Evolutionary conservation across 306 rosid genomes (phyloP).

Genomic region (Herpetospermum pedunculosum): DNA sequence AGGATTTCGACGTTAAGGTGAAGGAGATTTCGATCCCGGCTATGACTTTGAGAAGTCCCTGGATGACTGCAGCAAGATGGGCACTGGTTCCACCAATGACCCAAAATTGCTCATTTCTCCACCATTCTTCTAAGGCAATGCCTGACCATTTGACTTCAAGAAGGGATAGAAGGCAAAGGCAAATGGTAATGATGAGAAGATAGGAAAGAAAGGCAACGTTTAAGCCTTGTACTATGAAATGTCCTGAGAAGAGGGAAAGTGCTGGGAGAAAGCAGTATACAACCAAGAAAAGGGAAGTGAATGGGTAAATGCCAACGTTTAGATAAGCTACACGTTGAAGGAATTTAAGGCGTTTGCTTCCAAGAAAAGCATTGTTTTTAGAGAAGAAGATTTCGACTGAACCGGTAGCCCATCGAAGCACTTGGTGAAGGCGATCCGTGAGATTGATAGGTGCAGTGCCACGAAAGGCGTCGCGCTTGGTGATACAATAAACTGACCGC

Average conservation of each 20-base stretch:
- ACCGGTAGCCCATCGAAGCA: constrained; percentile 82
- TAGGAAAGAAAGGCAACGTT: constrained; percentile 35
- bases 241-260: constrained; percentile 51
- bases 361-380: constrained; percentile 59
- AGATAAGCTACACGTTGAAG: constrained; percentile 66
- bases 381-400: constrained; percentile 86
- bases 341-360: constrained; percentile 66
- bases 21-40: constrained; percentile 69
- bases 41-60: constrained; percentile 55
- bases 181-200: constrained; percentile 37
- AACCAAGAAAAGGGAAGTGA: constrained; percentile 62
- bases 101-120: constrained; percentile 88
- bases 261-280: constrained; percentile 71
- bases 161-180: constrained; percentile 52
- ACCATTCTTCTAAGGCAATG: constrained; percentile 65
- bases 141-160: constrained; percentile 88
- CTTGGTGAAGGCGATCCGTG: constrained; percentile 76
- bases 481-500: constrained; percentile 73
- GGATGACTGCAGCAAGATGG: constrained; percentile 68
- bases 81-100: constrained; percentile 81
- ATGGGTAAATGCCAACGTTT: constrained; percentile 70
- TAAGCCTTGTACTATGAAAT: constrained; percentile 59
- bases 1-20: constrained; percentile 54
- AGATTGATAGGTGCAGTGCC: constrained; percentile 84
- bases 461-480: constrained; percentile 71